Evolutionary conservation across 2,329 filamentous ascomycete species (phyloP).

Genomic region (Colletotrichum euphorbiae): DNA sequence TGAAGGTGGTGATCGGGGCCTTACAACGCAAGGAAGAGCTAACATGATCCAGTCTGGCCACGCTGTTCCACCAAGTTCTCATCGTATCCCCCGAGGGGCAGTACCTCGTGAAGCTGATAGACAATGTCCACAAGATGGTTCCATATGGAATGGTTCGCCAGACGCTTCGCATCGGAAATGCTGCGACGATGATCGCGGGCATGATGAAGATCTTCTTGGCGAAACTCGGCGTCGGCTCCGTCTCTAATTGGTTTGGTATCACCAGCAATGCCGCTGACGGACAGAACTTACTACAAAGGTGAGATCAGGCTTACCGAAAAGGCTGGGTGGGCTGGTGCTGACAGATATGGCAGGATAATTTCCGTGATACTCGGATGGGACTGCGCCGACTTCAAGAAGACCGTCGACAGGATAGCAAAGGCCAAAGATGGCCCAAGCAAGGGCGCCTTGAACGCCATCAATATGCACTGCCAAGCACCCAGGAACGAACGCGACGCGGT

Average conservation of each 20-base stretch:
- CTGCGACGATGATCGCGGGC: slow-evolving; percentile 82
- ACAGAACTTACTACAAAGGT: slow-evolving; percentile 81
- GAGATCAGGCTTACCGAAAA: slow-evolving; percentile 36
- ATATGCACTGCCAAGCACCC: slow-evolving; percentile 64
- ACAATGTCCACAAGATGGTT: slow-evolving; percentile 76
- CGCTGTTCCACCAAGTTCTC: slow-evolving; percentile 79
- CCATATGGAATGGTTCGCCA: slow-evolving; percentile 80
- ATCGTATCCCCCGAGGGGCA: slow-evolving; percentile 80
- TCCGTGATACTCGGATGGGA: slow-evolving; percentile 81
- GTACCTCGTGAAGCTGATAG: slow-evolving; percentile 77
- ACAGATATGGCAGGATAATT: slow-evolving; percentile 67
- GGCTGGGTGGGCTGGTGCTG: neutral
- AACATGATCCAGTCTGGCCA: slow-evolving; percentile 68
- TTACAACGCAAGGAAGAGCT: neutral
- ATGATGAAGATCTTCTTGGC: slow-evolving; percentile 79
- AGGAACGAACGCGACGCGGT: slow-evolving; percentile 68
- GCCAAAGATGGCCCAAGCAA: slow-evolving; percentile 68
- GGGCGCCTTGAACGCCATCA: slow-evolving; percentile 71
- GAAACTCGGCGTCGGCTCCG: slow-evolving; percentile 79
- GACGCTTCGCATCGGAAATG: slow-evolving; percentile 81
- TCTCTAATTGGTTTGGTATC: slow-evolving; percentile 84
- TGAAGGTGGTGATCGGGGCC: neutral
- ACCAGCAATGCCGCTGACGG: slow-evolving; percentile 79
- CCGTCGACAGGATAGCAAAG: slow-evolving; percentile 73
- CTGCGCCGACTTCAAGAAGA: slow-evolving; percentile 74